These are phyloP conservation scores for Oryza rufipogon DNA, from an alignment of 176 grass and related monocot species.

Conservation along the genomic window DNA sequence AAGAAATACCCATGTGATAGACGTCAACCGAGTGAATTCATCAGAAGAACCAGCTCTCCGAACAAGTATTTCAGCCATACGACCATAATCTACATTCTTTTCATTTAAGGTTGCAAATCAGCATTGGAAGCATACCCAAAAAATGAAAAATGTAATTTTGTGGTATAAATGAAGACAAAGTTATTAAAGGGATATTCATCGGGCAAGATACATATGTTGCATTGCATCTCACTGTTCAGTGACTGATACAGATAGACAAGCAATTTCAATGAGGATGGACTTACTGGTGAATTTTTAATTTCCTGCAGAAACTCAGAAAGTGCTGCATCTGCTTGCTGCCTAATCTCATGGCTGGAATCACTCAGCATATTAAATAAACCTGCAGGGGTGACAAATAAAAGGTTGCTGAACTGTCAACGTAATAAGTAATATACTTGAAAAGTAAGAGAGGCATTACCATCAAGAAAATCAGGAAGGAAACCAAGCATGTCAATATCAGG, in stretches of 20 bases:
- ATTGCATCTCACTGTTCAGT: constrained; percentile 31
- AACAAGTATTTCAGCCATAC: constrained; percentile 99
- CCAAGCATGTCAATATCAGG: constrained; percentile 99
- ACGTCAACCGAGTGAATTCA: constrained; percentile 97
- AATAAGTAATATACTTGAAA: constrained; percentile 13
- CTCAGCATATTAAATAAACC: constrained; percentile 99
- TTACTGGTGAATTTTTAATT: constrained; percentile 99
- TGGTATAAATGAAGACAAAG: constrained; percentile 24
- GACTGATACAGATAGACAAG: not conserved
- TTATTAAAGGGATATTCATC: constrained; percentile 12
- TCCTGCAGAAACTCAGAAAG: constrained; percentile 99
- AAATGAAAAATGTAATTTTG: not conserved
- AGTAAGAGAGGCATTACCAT: constrained; percentile 70
- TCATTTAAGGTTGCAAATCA: constrained; percentile 40
- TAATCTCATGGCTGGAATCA: constrained; percentile 95
- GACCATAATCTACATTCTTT: constrained; percentile 99
- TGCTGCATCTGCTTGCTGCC: constrained; percentile 96
- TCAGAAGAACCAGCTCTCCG: constrained; percentile 81
- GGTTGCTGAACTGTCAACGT: constrained; percentile 28
- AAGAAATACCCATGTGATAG: constrained; percentile 94
- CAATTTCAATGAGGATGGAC: constrained; percentile 34
- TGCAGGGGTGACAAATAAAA: constrained; percentile 41
- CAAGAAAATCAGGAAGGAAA: constrained; percentile 99
- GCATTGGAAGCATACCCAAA: constrained; percentile 29
- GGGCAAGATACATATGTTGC: not conserved